phyloP scores from a whole-genome alignment of 169 alveolate species.

The Pseudocohnilembus persalinus region DNA sequence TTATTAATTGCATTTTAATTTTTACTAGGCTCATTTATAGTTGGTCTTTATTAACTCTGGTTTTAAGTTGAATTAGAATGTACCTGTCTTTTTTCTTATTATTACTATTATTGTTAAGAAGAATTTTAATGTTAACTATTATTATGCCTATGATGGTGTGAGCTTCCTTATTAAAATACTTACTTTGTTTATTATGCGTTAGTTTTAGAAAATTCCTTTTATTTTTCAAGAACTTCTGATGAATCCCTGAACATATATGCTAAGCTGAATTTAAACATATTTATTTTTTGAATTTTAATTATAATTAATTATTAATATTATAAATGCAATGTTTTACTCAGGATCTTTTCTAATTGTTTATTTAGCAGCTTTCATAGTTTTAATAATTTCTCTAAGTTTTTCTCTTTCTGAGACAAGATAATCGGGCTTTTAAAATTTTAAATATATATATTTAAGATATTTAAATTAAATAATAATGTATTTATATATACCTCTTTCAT shows the following conservation, averaged over 20 bases:
- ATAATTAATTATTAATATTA: too few species aligned
- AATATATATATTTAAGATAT: not conserved
- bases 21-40: not conserved
- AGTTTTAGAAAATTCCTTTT: too few species aligned
- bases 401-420: conserved; percentile 67
- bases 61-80: not conserved
- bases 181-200: not conserved
- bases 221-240: too few species aligned
- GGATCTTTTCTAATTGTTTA: conserved; percentile 78
- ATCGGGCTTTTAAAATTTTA: conserved; percentile 43
- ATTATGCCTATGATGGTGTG: not conserved
- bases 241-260: too few species aligned
- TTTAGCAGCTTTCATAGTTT: conserved; percentile 64
- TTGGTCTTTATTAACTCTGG: not conserved
- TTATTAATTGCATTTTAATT: too few species aligned
- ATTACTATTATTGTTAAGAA: too few species aligned
- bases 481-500: conserved; percentile 23
- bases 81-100: too few species aligned
- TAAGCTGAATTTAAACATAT: too few species aligned
- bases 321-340: too few species aligned
- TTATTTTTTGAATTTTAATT: too few species aligned
- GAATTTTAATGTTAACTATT: too few species aligned
- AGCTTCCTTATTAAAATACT: too few species aligned
- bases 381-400: conserved; percentile 45
- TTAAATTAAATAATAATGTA: not conserved